A percentile compares a stretch with the other conserved stretches of the same genome.
Evolutionary conservation across 2,329 filamentous ascomycete species (phyloP).

Genomic region (Curvularia hawaiiensis): DNA sequence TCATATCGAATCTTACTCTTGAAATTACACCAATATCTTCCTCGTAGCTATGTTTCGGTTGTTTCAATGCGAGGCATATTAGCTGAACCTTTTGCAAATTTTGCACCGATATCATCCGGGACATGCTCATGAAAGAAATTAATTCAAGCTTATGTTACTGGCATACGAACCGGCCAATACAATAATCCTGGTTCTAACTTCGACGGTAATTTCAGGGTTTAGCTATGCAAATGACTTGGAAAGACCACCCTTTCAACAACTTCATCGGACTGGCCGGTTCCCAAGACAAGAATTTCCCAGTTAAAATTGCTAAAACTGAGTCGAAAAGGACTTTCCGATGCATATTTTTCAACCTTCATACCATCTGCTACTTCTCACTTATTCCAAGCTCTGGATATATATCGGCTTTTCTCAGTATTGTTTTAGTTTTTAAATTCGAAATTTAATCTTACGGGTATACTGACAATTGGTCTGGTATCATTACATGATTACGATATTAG

Average conservation of each 20-base stretch:
- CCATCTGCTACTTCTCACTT: neutral
- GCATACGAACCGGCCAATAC: neutral
- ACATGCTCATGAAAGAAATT: neutral
- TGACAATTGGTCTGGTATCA: too few species aligned
- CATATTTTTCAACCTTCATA: too few species aligned
- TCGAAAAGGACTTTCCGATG: neutral
- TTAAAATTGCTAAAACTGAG: neutral
- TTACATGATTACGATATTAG: too few species aligned
- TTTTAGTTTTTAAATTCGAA: too few species aligned
- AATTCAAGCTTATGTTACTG: neutral
- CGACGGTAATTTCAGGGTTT: too few species aligned
- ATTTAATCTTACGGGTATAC: too few species aligned
- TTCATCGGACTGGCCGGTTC: neutral
- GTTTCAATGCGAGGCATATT: neutral
- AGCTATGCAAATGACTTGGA: neutral
- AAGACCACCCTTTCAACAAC: neutral
- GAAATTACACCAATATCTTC: neutral
- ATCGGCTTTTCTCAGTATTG: too few species aligned
- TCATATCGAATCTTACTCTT: neutral
- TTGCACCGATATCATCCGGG: neutral
- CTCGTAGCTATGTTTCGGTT: neutral
- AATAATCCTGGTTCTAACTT: neutral
- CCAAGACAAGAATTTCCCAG: neutral
- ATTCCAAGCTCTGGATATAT: neutral
- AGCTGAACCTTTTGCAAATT: neutral